phyloP scores from a whole-genome alignment of 2,329 filamentous ascomycete species.

The Elsinoe perseae region DNA sequence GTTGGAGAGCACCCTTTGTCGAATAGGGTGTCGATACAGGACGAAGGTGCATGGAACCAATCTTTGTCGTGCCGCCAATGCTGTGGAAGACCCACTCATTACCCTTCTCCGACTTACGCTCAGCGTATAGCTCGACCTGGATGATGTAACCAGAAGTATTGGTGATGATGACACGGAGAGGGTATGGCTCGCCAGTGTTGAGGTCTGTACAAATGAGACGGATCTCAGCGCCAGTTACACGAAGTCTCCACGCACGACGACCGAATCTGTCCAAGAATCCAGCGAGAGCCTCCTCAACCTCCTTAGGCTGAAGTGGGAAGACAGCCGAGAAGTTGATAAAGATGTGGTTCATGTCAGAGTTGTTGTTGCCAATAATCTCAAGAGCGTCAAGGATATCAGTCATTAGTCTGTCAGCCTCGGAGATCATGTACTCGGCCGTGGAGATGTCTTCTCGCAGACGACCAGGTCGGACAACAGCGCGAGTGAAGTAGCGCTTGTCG shows the following conservation, averaged over 20 bases:
- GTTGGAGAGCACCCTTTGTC: constrained; percentile 97
- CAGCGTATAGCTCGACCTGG: constrained; percentile 93
- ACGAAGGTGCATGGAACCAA: constrained; percentile 89
- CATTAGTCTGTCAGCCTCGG: constrained; percentile 91
- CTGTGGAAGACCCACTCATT: constrained; percentile 95
- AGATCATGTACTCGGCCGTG: constrained; percentile 96
- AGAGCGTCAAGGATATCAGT: constrained; percentile 96
- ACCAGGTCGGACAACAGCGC: constrained; percentile 87
- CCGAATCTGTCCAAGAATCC: constrained; percentile 97
- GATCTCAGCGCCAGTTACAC: constrained; percentile 94
- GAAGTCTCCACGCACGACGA: constrained; percentile 87
- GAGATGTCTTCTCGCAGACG: constrained; percentile 95
- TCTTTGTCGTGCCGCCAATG: constrained; percentile 89
- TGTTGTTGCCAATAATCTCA: constrained; percentile 98
- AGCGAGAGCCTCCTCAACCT: constrained; percentile 87
- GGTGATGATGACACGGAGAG: constrained; percentile 90
- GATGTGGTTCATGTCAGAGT: constrained; percentile 98
- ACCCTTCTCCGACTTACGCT: constrained; percentile 95
- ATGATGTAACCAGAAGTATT: constrained; percentile 98
- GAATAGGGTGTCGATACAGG: constrained; percentile 88
- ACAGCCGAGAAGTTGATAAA: constrained; percentile 99
- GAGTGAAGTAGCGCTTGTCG: constrained; percentile 97
- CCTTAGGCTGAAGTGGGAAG: constrained; percentile 80
- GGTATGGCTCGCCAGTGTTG: constrained; percentile 72
- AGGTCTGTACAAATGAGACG: constrained; percentile 96